A percentile compares a stretch with the other conserved stretches of the same genome.
Evolutionary conservation across 805 yeast species (phyloP).

Genomic region (Middelhovenomyces tepae): DNA sequence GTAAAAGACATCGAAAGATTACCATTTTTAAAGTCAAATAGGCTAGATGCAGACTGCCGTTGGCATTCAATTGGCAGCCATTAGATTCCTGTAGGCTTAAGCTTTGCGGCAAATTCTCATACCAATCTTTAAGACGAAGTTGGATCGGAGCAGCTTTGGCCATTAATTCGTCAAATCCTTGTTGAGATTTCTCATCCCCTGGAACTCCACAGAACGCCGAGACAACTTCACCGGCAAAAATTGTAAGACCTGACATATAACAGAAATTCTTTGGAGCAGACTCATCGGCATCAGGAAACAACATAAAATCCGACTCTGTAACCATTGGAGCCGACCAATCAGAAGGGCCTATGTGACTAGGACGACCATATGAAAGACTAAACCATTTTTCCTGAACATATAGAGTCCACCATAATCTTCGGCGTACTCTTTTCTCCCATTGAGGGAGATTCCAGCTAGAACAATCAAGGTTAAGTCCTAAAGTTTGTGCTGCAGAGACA

Average conservation of each 20-base stretch:
- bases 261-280: constrained; percentile 2
- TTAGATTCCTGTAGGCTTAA: constrained; percentile 15
- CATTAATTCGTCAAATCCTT: constrained; percentile 50
- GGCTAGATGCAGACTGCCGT: constrained; percentile 72
- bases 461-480: constrained; percentile 85
- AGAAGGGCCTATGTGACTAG: constrained; percentile 46
- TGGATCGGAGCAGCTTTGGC: constrained; percentile 55
- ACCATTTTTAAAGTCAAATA: constrained; percentile 87
- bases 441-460: constrained; percentile 84
- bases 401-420: constrained; percentile 92
- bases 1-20: constrained; percentile 64
- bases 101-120: constrained; percentile 25
- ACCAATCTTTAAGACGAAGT: constrained; percentile 29
- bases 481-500: constrained; percentile 78
- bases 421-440: constrained; percentile 88
- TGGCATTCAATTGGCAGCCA: constrained; percentile 32
- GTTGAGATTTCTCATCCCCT: constrained; percentile 26
- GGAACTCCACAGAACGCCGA: constrained; percentile 27
- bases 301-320: constrained; percentile 86
- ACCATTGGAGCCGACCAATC: constrained; percentile 56
- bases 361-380: constrained; percentile 69
- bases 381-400: constrained; percentile 90
- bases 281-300: constrained; percentile 33
- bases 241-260: constrained; percentile 2
- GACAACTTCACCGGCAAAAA: constrained; percentile 49